Percentiles rank a stretch among this genome's conserved stretches.
Conservation (phyloP, 2,329 filamentous ascomycete species). For the Fusarium vanettenii region DNA sequence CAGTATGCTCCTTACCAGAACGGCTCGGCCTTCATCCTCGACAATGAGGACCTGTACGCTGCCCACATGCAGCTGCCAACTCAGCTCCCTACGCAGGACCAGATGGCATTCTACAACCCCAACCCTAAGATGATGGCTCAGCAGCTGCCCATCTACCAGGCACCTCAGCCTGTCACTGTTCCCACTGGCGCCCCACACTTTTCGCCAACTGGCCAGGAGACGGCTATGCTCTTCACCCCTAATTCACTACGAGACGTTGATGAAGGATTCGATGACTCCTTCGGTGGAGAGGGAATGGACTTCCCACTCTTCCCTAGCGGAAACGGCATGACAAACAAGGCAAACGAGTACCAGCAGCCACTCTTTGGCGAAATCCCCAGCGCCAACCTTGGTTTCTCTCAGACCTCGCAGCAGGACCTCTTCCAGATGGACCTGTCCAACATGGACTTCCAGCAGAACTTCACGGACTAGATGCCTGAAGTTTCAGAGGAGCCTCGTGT, state of each 20-base stretch:
- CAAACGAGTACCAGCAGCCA: slow-evolving; percentile 54
- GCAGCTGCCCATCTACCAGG: slow-evolving; percentile 52
- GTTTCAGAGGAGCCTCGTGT: background rate
- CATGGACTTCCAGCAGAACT: slow-evolving; percentile 47
- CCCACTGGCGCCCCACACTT: slow-evolving; percentile 62
- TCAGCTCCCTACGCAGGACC: slow-evolving; percentile 53
- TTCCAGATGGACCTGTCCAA: slow-evolving; percentile 59
- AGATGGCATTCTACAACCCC: slow-evolving; percentile 51
- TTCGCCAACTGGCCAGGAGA: slow-evolving; percentile 75
- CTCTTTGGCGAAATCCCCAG: slow-evolving; percentile 65
- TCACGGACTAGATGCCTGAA: slow-evolving; percentile 44
- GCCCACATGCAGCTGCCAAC: slow-evolving; percentile 68
- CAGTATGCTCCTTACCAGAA: slow-evolving; percentile 72
- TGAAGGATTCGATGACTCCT: slow-evolving; percentile 71
- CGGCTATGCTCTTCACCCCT: slow-evolving; percentile 76
- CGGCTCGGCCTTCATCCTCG: slow-evolving; percentile 69
- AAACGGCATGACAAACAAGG: slow-evolving; percentile 50
- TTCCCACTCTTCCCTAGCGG: slow-evolving; percentile 70
- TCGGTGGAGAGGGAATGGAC: slow-evolving; percentile 63
- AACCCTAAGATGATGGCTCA: slow-evolving; percentile 55
- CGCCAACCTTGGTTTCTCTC: slow-evolving; percentile 62
- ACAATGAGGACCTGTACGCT: slow-evolving; percentile 72
- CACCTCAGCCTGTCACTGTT: slow-evolving; percentile 40
- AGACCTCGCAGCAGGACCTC: slow-evolving; percentile 64
- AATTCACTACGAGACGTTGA: slow-evolving; percentile 71